These are phyloP conservation scores for Dalechampia spathulata DNA, from an alignment of 441 rosid species.

Conservation along the genomic window DNA sequence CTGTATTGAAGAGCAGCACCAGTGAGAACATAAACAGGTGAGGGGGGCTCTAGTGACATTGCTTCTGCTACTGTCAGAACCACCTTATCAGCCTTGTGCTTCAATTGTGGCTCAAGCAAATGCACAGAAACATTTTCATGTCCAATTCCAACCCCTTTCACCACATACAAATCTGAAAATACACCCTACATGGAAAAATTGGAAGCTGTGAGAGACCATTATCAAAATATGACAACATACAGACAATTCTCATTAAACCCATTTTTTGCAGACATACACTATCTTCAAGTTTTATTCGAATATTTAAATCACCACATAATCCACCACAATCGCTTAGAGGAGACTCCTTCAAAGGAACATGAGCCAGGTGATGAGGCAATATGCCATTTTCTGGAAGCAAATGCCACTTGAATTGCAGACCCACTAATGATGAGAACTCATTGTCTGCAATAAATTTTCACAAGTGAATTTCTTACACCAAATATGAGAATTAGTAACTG, in stretches of 20 bases:
- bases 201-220: conserved; percentile 16
- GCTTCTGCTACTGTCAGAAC: conserved; percentile 94
- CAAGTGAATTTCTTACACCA: conserved; percentile 10
- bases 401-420: conserved; percentile 90
- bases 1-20: conserved; percentile 69
- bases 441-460: conserved; percentile 52
- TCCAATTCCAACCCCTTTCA: conserved; percentile 80
- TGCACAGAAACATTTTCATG: conserved; percentile 85
- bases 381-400: conserved; percentile 52
- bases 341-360: conserved; percentile 92
- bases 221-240: conserved; percentile 1
- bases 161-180: conserved; percentile 81
- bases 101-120: conserved; percentile 63
- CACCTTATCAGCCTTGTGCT: conserved; percentile 63
- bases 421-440: conserved; percentile 88
- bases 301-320: conserved; percentile 77
- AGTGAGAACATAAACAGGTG: conserved; percentile 79
- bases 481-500: not conserved
- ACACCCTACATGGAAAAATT: conserved; percentile 58
- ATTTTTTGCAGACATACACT: conserved; percentile 39
- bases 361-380: conserved; percentile 70
- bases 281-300: conserved; percentile 83
- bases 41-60: conserved; percentile 87
- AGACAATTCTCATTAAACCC: conserved; percentile 12
- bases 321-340: conserved; percentile 95